phyloP scores from a whole-genome alignment of 2,329 filamentous ascomycete genomes.

The Aspergillus quadricinctus region DNA sequence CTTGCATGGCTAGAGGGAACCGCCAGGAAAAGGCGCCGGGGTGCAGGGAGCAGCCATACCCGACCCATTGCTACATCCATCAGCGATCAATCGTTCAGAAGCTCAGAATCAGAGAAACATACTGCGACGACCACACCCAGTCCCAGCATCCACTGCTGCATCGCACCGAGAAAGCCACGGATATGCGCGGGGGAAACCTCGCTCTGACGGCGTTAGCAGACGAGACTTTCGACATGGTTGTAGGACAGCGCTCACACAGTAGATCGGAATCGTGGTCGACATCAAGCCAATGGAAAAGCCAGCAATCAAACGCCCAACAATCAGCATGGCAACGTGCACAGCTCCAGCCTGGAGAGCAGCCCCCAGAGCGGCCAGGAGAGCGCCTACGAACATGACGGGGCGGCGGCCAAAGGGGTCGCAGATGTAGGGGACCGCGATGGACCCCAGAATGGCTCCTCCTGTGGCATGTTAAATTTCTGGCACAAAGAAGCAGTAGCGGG shows the following conservation, averaged over 20 bases:
- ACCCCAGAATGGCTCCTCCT: conserved; percentile 39
- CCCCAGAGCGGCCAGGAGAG: conserved; percentile 31
- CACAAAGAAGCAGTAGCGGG: conserved; percentile 8
- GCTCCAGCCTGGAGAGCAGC: conserved; percentile 33
- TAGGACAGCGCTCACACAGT: conserved; percentile 30
- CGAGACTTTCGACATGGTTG: too few relatives aligned
- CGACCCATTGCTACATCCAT: conserved; percentile 43
- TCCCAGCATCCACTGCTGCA: conserved; percentile 46
- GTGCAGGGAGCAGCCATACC: conserved; percentile 43
- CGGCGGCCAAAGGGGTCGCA: conserved; percentile 32
- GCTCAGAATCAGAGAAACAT: conserved; percentile 16
- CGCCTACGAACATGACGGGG: conserved; percentile 32
- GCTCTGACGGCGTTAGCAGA: conserved; percentile 15
- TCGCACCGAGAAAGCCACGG: conserved; percentile 38
- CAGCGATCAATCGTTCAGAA: neutral
- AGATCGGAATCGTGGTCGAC: conserved; percentile 46
- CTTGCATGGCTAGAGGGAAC: conserved; percentile 33
- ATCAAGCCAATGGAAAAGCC: conserved; percentile 48
- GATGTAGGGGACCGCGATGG: conserved; percentile 28
- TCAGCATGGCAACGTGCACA: conserved; percentile 37
- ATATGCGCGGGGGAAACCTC: conserved; percentile 39
- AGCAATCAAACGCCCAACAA: conserved; percentile 48
- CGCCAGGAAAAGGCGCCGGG: conserved; percentile 30
- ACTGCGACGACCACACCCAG: conserved; percentile 41
- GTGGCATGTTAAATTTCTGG: neutral